Evolutionary conservation across 805 yeast genomes (phyloP), one percentile per base, ranked within the genome.

Genomic region (Barnettozyma sp.): DNA sequence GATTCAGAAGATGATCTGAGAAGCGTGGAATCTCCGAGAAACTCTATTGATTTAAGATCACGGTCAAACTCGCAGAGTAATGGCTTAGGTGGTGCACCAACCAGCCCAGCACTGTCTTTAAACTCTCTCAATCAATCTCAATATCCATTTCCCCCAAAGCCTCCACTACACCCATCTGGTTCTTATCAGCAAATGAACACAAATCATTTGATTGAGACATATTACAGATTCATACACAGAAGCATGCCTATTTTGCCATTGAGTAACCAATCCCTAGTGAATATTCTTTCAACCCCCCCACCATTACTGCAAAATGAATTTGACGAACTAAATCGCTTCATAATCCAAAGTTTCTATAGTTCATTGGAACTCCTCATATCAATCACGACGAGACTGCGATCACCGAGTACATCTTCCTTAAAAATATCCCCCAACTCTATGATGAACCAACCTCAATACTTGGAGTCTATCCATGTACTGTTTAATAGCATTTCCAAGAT

Each of bases 201-300:
- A 22, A 42, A 33, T 7, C 71, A 56, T 50, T 56, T 59, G 60
- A 66, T 60, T 55, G 70, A 60, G 53, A 58, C 58, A 37, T 74
- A 46, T 45, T 72, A 71, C 43, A 72, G 67, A 40, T 71, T 68
- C 46, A 57, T 64, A 20, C 69, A 63, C 38, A 55, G 62, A 12
- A 55, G 58, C 8, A 56, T 64, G 44, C 61, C 66, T 24, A 46
- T 62, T 0, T 49, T 64, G 13, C 68, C 68, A 3, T 35, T 63
- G 23, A 63, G 62, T 40, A 48, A 36, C 21, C 50, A 44, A 23
- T 45, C 48, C 4, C 29, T 50, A 7, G 22, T 40, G 1, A 46
- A 43, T 22, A 40, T 50, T 2, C 33, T 50, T 9, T 32, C 50
- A 10, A 45, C 42, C 10, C 44, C 38, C 18, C 45, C 45, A 13